Evolutionary conservation across 176 grass and related monocot species (phyloP).

Genomic region (Microstegium vimineum): DNA sequence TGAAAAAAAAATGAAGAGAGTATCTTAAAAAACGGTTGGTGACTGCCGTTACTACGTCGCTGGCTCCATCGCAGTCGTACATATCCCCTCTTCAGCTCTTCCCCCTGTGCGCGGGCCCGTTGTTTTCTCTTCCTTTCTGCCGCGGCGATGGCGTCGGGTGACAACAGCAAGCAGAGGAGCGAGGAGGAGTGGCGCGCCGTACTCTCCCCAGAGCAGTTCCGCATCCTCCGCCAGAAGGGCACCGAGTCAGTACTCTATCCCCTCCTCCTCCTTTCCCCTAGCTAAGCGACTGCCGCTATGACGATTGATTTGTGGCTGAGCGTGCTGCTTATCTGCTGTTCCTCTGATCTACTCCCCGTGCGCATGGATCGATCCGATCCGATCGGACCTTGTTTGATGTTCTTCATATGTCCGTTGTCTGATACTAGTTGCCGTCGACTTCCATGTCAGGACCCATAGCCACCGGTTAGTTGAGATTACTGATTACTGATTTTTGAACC

Average conservation of each 20-base stretch:
- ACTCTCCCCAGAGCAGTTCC: conserved; percentile 87
- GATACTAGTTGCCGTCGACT: not conserved
- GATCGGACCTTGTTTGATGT: not conserved
- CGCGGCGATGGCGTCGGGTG: conserved; percentile 34
- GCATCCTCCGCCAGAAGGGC: conserved; percentile 85
- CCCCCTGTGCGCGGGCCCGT: too few relatives aligned
- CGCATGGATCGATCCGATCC: not conserved
- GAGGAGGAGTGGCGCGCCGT: conserved; percentile 91
- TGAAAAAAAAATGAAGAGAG: too few relatives aligned
- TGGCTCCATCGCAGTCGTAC: too few relatives aligned
- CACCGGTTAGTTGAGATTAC: not conserved
- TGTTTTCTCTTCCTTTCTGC: not conserved
- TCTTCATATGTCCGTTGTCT: not conserved
- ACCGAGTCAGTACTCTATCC: conserved; percentile 60
- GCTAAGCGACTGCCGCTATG: not conserved
- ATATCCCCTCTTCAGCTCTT: not conserved
- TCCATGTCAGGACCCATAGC: not conserved
- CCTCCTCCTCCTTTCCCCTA: not conserved
- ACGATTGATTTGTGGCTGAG: not conserved
- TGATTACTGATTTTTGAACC: not conserved
- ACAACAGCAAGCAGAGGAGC: conserved; percentile 39
- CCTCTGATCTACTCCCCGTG: not conserved
- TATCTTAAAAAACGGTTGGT: not conserved
- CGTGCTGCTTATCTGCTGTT: not conserved
- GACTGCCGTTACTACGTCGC: not conserved